Evolutionary conservation across 768 basidiomycete species (phyloP).

Genomic region (Mycena alexandri): DNA sequence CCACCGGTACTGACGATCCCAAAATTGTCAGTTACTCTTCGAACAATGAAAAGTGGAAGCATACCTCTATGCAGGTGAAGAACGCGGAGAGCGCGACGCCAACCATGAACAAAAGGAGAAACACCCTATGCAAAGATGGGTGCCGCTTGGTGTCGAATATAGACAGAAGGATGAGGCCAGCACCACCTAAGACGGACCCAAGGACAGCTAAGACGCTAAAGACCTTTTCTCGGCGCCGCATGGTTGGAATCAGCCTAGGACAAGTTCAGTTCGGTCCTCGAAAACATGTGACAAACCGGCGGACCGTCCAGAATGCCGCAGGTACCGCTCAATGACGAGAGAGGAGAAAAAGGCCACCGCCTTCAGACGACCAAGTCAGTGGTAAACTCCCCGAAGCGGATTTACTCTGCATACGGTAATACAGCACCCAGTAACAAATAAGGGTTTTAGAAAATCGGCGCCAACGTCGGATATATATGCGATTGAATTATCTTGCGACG

Average conservation of each 20-base stretch:
- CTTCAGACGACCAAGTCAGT: conserved; percentile 9
- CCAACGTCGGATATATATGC: conserved; percentile 86
- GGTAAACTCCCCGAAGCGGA: too few relatives aligned
- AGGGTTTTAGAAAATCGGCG: conserved; percentile 79
- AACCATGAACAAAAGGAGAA: conserved; percentile 79
- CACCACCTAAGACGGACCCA: conserved; percentile 71
- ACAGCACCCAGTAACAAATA: conserved; percentile 75
- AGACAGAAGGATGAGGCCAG: conserved; percentile 76
- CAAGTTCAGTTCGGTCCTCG: conserved; percentile 3
- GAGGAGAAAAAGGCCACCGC: conserved; percentile 71
- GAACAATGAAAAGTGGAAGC: conserved; percentile 8
- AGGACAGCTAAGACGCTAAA: conserved; percentile 70
- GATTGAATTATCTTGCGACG: conserved; percentile 66
- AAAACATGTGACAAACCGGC: conserved; percentile 33
- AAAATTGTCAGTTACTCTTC: background rate
- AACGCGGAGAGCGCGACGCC: conserved; percentile 81
- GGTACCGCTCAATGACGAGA: conserved; percentile 70
- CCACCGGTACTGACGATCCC: conserved; percentile 67
- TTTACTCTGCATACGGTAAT: conserved; percentile 56
- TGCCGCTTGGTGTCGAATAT: conserved; percentile 77
- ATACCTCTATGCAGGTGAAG: conserved; percentile 78
- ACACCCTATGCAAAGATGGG: conserved; percentile 64
- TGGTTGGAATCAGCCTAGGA: conserved; percentile 67
- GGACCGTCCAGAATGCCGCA: conserved; percentile 74
- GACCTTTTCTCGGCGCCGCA: conserved; percentile 68